Evolutionary conservation across 1,284 basidiomycete genomes (phyloP).

Genomic region (Malassezia furfur): DNA sequence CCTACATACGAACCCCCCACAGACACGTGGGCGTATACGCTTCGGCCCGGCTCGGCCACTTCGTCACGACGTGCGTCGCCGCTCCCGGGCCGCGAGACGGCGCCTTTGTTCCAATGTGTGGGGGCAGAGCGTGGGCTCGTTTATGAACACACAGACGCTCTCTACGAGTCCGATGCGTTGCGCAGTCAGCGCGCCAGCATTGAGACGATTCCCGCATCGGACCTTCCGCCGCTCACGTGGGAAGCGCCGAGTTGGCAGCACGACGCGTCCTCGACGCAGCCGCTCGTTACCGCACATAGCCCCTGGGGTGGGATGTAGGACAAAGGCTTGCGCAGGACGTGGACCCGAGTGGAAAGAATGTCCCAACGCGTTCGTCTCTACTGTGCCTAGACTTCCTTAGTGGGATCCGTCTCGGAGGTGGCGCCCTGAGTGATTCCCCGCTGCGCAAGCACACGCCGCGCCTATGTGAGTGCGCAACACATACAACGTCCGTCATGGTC

Average conservation of each 20-base stretch:
- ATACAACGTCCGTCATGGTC: slow-evolving; percentile 8
- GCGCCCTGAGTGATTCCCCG: not conserved
- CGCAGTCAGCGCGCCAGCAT: slow-evolving; percentile 5
- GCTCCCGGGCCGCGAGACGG: no score
- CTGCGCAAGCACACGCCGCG: not conserved
- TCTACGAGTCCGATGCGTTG: not conserved
- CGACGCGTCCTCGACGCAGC: no score
- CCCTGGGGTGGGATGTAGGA: no score
- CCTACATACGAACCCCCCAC: no score
- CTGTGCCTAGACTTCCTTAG: not conserved
- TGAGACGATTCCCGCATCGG: not conserved
- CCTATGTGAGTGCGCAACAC: slow-evolving; percentile 1
- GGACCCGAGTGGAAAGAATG: no score
- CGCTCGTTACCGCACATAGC: no score
- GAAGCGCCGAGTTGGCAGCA: no score
- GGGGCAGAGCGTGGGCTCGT: not conserved
- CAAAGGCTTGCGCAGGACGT: no score
- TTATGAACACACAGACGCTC: not conserved
- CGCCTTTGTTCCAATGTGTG: not conserved
- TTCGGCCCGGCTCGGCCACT: not conserved
- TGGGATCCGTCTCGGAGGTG: not conserved
- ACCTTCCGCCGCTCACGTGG: no score
- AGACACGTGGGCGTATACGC: no score
- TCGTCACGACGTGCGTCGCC: not conserved
- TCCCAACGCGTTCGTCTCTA: no score